phyloP scores from a whole-genome alignment of 768 basidiomycete genomes.

The Amyloporia xantha region DNA sequence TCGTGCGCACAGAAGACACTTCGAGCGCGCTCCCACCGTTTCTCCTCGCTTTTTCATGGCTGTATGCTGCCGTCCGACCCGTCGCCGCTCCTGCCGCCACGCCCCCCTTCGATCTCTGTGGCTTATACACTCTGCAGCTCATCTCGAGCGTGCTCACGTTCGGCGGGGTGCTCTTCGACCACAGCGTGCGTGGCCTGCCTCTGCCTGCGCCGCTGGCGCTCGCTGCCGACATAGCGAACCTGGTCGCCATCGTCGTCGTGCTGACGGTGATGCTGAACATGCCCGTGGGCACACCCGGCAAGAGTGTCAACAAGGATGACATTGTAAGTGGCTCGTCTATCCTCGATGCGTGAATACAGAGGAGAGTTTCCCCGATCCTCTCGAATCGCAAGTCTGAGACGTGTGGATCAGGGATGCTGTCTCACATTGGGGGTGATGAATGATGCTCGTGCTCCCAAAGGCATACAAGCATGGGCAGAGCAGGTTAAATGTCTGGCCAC shows the following conservation, averaged over 20 bases:
- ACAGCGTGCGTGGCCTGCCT: conserved; percentile 35
- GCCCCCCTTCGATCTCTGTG: conserved; percentile 56
- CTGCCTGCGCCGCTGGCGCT: conserved; percentile 30
- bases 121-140: conserved; percentile 47
- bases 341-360: background rate
- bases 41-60: conserved; percentile 52
- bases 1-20: conserved; percentile 23
- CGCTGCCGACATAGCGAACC: conserved; percentile 31
- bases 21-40: conserved; percentile 37
- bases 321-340: conserved; percentile 44
- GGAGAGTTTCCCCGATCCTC: too few relatives aligned
- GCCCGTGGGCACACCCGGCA: conserved; percentile 63
- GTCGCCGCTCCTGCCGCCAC: conserved; percentile 48
- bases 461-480: too few relatives aligned
- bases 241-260: conserved; percentile 36
- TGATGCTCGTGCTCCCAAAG: too few relatives aligned
- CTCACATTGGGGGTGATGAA: too few relatives aligned
- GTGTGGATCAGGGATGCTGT: too few relatives aligned
- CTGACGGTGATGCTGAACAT: conserved; percentile 47
- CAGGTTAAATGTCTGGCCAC: too few relatives aligned
- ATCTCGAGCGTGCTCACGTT: conserved; percentile 40
- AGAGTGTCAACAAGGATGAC: conserved; percentile 41
- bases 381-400: too few relatives aligned
- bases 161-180: conserved; percentile 49
- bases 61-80: conserved; percentile 56